Evolutionary conservation across 2,329 filamentous ascomycete species (phyloP).

Genomic region (Penicillium occitanis): DNA sequence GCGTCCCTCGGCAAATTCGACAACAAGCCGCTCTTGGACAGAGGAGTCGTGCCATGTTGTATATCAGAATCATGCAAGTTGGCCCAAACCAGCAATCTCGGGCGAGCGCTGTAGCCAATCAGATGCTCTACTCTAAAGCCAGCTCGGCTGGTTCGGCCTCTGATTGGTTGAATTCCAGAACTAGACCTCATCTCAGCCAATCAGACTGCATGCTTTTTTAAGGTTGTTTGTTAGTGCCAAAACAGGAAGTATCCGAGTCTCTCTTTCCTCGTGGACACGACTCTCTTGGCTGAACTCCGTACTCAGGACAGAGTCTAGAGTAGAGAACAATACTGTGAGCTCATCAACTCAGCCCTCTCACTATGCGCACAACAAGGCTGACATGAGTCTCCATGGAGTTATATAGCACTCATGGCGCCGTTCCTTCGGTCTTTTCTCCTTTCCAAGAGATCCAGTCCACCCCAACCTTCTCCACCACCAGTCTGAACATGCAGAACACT

Average conservation of each 20-base stretch:
- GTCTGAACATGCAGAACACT: constrained; percentile 7
- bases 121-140: background rate
- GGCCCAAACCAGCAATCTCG: constrained; percentile 8
- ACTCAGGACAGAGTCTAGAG: background rate
- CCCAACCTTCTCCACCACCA: background rate
- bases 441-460: constrained; percentile 1
- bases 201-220: background rate
- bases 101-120: constrained; percentile 5
- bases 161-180: background rate
- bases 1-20: background rate
- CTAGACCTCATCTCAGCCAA: background rate
- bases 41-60: too few relatives aligned
- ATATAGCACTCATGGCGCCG: constrained; percentile 15
- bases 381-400: background rate
- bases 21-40: background rate
- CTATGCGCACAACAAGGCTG: constrained; percentile 6
- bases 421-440: constrained; percentile 8
- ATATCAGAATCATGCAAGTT: background rate
- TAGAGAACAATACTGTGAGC: too few relatives aligned
- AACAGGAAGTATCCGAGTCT: constrained; percentile 11
- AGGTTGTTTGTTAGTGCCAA: background rate
- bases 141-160: background rate
- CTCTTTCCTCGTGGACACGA: background rate
- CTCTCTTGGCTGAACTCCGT: background rate
- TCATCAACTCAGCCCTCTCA: background rate